Percentiles rank a stretch among this genome's conserved stretches.
Evolutionary conservation across 768 basidiomycete species (phyloP).

Genomic region (Tylopilus rubrobrunneus): DNA sequence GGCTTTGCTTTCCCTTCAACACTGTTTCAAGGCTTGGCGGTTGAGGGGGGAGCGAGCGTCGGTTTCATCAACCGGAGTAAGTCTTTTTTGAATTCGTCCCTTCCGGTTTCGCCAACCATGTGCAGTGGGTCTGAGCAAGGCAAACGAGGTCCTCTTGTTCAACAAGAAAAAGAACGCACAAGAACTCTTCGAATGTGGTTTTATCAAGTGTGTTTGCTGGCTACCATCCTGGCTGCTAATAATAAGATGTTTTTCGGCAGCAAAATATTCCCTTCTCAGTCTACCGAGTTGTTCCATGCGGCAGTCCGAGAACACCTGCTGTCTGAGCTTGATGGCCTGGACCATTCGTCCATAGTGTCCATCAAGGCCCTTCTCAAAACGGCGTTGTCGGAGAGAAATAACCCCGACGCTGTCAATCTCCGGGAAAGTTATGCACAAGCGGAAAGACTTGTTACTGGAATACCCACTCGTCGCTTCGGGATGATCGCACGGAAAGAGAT

Average conservation of each 20-base stretch:
- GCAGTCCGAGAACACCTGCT: conserved; percentile 48
- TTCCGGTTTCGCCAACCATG: not conserved
- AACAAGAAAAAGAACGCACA: conserved; percentile 62
- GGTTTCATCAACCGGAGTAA: conserved; percentile 63
- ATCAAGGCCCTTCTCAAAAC: conserved; percentile 52
- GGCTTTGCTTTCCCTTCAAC: conserved; percentile 1
- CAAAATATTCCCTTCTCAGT: conserved; percentile 55
- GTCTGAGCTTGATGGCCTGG: conserved; percentile 55
- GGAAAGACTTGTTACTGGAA: conserved; percentile 56
- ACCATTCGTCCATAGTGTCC: conserved; percentile 47
- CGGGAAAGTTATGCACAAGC: conserved; percentile 73
- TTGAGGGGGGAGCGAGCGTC: conserved; percentile 68
- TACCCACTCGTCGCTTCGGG: conserved; percentile 50
- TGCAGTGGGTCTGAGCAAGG: conserved; percentile 65
- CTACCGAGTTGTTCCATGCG: conserved; percentile 49
- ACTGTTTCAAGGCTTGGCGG: conserved; percentile 47
- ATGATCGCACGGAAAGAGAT: conserved; percentile 61
- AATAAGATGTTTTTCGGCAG: conserved; percentile 30
- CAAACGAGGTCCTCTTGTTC: conserved; percentile 69
- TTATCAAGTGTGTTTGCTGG: conserved; percentile 51
- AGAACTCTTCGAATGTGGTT: conserved; percentile 57
- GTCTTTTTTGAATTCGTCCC: conserved; percentile 10
- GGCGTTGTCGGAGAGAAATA: conserved; percentile 58
- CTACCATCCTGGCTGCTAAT: not conserved
- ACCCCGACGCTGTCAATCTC: conserved; percentile 60